Conservation (phyloP, 2,329 filamentous ascomycete species). For the Talaromyces sp. region DNA sequence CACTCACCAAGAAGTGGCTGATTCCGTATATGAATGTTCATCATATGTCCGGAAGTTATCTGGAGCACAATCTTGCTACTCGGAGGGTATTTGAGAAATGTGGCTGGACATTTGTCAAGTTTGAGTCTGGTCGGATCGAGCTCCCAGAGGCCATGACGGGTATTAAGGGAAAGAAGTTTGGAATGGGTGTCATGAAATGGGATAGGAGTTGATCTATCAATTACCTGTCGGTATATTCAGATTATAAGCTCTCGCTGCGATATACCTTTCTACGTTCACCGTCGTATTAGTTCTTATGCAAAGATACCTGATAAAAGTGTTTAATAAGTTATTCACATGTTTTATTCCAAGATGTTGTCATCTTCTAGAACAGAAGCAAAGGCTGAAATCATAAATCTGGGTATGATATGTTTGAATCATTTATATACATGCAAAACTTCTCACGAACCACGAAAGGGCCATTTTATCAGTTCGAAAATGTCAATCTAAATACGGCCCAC, state of each 20-base stretch:
- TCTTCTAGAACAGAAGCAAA: too few species aligned
- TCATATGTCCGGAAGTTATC: conserved; percentile 3
- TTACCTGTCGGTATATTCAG: too few species aligned
- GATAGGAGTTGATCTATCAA: background rate
- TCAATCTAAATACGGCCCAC: background rate
- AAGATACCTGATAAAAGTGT: too few species aligned
- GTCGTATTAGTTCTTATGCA: too few species aligned
- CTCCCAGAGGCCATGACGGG: conserved; percentile 4
- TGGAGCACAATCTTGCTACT: conserved; percentile 3
- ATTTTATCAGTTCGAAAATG: background rate
- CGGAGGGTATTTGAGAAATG: conserved; percentile 6
- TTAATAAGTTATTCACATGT: too few species aligned
- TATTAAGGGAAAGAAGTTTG: background rate
- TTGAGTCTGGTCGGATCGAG: conserved; percentile 6
- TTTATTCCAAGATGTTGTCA: too few species aligned
- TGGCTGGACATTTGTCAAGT: conserved; percentile 8
- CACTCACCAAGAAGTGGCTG: conserved; percentile 7
- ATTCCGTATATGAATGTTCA: conserved; percentile 9
- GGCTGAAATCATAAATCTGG: too few species aligned
- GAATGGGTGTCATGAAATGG: conserved; percentile 4
- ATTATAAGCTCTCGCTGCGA: too few species aligned
- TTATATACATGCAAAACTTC: background rate
- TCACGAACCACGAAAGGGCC: background rate
- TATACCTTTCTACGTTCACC: too few species aligned
- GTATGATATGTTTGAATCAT: background rate